Base-by-base conservation (phyloP, 176 grass and related monocot species). In the Luzula sylvatica region DNA sequence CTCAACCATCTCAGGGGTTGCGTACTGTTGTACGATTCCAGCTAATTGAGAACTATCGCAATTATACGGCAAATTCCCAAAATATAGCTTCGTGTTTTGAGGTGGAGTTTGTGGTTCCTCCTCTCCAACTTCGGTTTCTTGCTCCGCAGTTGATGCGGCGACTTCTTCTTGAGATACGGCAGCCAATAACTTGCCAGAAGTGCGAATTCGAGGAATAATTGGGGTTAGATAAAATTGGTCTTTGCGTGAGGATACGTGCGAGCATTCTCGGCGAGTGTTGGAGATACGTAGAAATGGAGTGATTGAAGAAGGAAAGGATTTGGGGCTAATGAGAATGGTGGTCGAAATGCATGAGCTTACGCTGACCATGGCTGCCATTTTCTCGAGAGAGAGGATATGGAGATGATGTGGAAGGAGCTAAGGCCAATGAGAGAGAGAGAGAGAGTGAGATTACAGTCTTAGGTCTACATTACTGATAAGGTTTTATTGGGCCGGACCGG, bases 51-150 rank as follows among this genome's bases (percentile, higher is more conserved):
- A 74, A 47, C 92, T 96, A 77, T 89, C 85, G 63, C 92, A 96
- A 46, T 89, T 96, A 71, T 96, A 96, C 11, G 92, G 85, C 32
- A 96, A 66, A 50, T 96, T 96, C 6, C 92, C 92, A 49, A 96
- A 82, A 67, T 96, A 96, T 0, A 96, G 66, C 46, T 96, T 96
- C 16, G 84, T 96, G 23, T 60, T 51, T 17, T 69, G 53, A 7
- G 22, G 5, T 15, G 45, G 13, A 8, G 20, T 3, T 13, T 15
- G 4, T 20, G 54, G n/a, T 25, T 56, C 30, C 1, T 22, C 46
- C 15, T 23, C 41, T 0, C n/a, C 66, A 20, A 58, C 46, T 42
- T 70, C 48, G 3, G 7, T 64, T 4, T 26, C 30, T 56, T 83
- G 71, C 39, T 84, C 68, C 11, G 73, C 75, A 14, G 75, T 38